These are phyloP conservation scores for Sporothrix dimorphospora DNA, from an alignment of 2,329 filamentous ascomycete genomes.

Conservation along the genomic window DNA sequence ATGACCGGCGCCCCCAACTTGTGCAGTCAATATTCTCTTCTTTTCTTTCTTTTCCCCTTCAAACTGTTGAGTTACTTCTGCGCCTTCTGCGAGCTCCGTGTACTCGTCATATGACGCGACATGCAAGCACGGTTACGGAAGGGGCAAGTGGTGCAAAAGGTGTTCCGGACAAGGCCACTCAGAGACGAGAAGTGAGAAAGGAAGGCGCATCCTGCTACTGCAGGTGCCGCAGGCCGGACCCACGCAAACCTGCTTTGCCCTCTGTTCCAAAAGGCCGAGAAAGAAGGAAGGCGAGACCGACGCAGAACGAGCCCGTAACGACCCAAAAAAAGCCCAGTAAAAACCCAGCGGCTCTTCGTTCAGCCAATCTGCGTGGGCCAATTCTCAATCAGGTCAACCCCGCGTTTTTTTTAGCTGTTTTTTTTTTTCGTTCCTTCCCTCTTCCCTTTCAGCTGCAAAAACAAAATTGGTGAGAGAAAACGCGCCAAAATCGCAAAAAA, in stretches of 20 bases:
- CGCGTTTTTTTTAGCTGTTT: conserved; percentile 32
- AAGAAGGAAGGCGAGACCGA: background rate
- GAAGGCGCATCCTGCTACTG: conserved; percentile 10
- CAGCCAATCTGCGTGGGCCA: conserved; percentile 30
- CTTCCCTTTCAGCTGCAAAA: background rate
- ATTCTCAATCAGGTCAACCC: conserved; percentile 33
- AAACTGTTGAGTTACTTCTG: background rate
- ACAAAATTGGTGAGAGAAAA: background rate
- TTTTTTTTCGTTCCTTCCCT: background rate
- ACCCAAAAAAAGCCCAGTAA: background rate
- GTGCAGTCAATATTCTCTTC: background rate
- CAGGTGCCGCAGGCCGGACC: conserved; percentile 11
- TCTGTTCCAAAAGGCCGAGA: background rate
- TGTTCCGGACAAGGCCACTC: background rate
- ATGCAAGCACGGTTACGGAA: conserved; percentile 14
- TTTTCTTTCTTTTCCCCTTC: background rate
- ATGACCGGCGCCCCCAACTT: background rate
- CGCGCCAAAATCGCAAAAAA: background rate
- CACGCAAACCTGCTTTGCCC: background rate
- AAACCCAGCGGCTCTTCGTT: conserved; percentile 1
- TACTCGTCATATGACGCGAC: conserved; percentile 20
- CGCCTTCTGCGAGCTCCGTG: background rate
- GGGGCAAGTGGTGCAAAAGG: background rate
- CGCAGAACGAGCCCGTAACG: background rate
- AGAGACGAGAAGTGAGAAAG: conserved; percentile 3